phyloP scores from a whole-genome alignment of 2,329 filamentous ascomycete genomes.

The Cryphonectria nitschkei region DNA sequence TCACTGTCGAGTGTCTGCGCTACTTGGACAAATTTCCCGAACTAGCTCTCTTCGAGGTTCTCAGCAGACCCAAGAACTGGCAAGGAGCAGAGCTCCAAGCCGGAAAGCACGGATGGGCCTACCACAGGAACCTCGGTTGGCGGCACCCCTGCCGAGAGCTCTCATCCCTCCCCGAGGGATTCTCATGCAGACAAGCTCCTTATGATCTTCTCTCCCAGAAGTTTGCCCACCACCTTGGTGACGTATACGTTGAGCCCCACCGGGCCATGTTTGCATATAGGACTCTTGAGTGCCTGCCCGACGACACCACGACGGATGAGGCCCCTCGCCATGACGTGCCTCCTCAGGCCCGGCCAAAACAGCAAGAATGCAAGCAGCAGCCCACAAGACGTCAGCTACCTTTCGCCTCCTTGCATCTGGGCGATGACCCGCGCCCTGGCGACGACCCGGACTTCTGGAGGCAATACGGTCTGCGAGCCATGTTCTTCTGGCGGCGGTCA shows the following conservation, averaged over 20 bases:
- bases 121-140: no score
- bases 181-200: neutral
- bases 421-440: neutral
- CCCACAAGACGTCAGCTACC: neutral
- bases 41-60: slow-evolving; percentile 16
- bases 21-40: slow-evolving; percentile 19
- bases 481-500: slow-evolving; percentile 23
- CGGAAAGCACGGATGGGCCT: slow-evolving; percentile 14
- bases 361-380: neutral
- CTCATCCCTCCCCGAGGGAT: neutral
- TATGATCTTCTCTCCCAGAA: neutral
- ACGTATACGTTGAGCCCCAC: neutral
- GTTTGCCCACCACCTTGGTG: neutral
- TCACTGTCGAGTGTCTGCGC: slow-evolving; percentile 15
- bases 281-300: neutral
- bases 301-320: neutral
- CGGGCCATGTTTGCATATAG: neutral
- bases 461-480: neutral
- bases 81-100: neutral
- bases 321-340: neutral
- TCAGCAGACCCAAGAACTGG: neutral
- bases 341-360: neutral
- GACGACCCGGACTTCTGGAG: neutral
- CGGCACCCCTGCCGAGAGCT: neutral
- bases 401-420: slow-evolving; percentile 21